Evolutionary conservation across 108 stramenopile species (phyloP).

Genomic region (Skeletonema potamos): DNA sequence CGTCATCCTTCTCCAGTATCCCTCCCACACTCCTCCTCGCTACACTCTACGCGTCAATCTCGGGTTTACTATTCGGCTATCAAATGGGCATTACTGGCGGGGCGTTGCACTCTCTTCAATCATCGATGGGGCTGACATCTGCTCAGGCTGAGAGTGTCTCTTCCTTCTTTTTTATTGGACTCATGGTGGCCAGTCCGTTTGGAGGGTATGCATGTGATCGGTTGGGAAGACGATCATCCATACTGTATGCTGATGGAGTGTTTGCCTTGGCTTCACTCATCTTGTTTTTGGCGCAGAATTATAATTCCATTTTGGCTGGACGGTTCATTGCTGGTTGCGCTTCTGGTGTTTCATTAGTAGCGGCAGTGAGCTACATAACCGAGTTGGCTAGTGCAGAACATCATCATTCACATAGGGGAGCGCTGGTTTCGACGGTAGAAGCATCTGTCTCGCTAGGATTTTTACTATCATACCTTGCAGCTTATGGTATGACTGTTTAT

Average conservation of each 20-base stretch:
- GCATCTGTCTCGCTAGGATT: constrained; percentile 44
- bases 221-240: constrained; percentile 21
- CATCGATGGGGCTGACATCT: constrained; percentile 30
- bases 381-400: constrained; percentile 34
- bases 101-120: constrained; percentile 39
- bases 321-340: constrained; percentile 41
- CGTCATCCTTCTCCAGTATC: neutral
- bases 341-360: constrained; percentile 28
- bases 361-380: constrained; percentile 45
- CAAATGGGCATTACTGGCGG: constrained; percentile 38
- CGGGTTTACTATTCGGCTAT: constrained; percentile 49
- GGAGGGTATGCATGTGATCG: constrained; percentile 44
- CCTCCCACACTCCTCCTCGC: constrained; percentile 24
- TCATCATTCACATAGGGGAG: constrained; percentile 39
- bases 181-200: constrained; percentile 39
- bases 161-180: constrained; percentile 41
- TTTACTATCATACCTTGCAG: constrained; percentile 32
- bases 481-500: constrained; percentile 20
- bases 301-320: constrained; percentile 24
- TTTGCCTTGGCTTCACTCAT: constrained; percentile 31
- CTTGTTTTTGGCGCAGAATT: constrained; percentile 25
- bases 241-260: constrained; percentile 39
- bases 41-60: constrained; percentile 41
- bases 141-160: constrained; percentile 38
- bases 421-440: constrained; percentile 42